phyloP scores from a whole-genome alignment of 1,284 basidiomycete genomes.

The Salmacisia buchloeana region DNA sequence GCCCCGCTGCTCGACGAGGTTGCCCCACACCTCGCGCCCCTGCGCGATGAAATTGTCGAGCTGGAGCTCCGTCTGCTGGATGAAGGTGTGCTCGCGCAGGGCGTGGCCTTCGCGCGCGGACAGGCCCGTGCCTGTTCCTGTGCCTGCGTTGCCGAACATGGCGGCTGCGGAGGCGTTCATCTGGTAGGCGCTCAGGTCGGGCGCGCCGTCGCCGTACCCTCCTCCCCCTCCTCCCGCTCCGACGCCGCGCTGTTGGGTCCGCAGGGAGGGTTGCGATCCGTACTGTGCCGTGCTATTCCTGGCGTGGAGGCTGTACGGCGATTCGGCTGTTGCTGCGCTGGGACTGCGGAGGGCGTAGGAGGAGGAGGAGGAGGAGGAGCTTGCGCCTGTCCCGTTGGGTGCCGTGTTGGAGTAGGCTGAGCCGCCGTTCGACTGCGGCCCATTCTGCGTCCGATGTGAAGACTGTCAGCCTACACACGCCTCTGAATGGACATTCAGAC shows the following conservation, averaged over 20 bases:
- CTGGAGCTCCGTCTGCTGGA: conserved; percentile 45
- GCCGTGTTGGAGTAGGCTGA: not conserved
- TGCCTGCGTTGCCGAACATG: conserved; percentile 33
- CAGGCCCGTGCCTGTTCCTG: conserved; percentile 10
- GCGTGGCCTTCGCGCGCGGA: conserved; percentile 41
- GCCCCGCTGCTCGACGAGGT: conserved; percentile 45
- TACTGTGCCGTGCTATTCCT: conserved; percentile 17
- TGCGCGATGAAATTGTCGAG: conserved; percentile 48
- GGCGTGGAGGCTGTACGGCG: conserved; percentile 35
- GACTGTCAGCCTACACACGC: not conserved
- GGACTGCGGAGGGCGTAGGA: not conserved
- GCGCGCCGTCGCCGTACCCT: conserved; percentile 2
- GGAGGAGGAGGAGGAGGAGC: conserved; percentile 14
- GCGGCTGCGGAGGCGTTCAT: conserved; percentile 41
- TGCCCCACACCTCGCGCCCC: conserved; percentile 45
- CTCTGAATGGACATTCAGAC: not conserved
- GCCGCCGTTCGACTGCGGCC: not conserved
- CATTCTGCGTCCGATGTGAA: not conserved
- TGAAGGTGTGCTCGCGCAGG: conserved; percentile 46
- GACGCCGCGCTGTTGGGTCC: not conserved
- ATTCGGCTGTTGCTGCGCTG: conserved; percentile 21
- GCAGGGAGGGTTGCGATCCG: not conserved
- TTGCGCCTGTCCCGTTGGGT: conserved; percentile 7
- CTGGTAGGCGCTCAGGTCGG: conserved; percentile 36
- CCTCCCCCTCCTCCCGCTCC: not conserved